Percentiles rank a stretch among this genome's conserved stretches.
Evolutionary conservation across 2,329 filamentous ascomycete genomes (phyloP).

Genomic region (Coniochaeta sp.): DNA sequence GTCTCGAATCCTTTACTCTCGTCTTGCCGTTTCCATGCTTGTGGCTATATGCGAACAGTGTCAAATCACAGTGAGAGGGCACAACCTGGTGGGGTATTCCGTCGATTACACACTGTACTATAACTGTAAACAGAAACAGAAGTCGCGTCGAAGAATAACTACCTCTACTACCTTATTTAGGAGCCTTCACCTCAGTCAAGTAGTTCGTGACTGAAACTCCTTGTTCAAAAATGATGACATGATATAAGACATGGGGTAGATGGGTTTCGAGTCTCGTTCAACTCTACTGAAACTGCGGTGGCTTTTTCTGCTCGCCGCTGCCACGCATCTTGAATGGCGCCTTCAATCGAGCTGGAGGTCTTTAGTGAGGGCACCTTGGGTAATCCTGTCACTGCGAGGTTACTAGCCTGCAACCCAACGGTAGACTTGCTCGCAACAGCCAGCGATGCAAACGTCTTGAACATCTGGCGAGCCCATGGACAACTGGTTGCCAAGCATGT

Average conservation of each 20-base stretch:
- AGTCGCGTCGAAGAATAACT: neutral
- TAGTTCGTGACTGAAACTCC: neutral
- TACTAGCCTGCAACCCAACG: conserved; percentile 71
- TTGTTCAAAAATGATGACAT: neutral
- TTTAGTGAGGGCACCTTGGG: conserved; percentile 52
- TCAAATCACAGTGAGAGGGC: neutral
- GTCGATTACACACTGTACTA: neutral
- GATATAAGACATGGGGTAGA: neutral
- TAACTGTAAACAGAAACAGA: neutral
- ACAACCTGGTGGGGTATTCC: neutral
- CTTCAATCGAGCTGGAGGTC: conserved; percentile 19
- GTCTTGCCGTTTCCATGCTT: neutral
- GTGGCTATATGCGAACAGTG: neutral
- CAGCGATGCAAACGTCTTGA: conserved; percentile 58
- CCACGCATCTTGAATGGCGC: neutral
- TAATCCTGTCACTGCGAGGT: conserved; percentile 43
- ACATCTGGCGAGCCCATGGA: conserved; percentile 71
- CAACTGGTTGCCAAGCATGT: conserved; percentile 51
- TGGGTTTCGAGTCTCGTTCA: neutral
- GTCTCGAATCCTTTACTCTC: neutral
- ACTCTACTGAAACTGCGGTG: neutral
- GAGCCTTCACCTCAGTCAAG: neutral
- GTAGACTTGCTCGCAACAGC: conserved; percentile 78
- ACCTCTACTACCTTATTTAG: too few relatives aligned
- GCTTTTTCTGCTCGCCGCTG: neutral